These are phyloP conservation scores for Phoma herbarum DNA, from an alignment of 2,329 filamentous ascomycete genomes.

Conservation along the genomic window DNA sequence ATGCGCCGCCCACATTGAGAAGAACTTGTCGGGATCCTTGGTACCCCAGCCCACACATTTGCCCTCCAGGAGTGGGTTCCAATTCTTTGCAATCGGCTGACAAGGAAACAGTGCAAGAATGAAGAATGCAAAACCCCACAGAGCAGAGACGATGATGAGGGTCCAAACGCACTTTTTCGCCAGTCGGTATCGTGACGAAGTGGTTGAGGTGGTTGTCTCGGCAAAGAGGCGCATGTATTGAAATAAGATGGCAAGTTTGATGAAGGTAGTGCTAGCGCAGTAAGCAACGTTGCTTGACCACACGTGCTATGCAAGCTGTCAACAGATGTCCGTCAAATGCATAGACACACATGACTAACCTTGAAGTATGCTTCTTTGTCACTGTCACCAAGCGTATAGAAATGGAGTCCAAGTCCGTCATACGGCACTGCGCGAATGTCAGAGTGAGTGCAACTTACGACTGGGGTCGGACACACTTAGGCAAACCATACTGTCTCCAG, in stretches of 20 bases:
- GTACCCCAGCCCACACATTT: constrained; percentile 49
- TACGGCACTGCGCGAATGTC: constrained; percentile 36
- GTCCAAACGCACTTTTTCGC: constrained; percentile 31
- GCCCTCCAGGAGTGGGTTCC: constrained; percentile 33
- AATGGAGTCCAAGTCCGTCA: constrained; percentile 47
- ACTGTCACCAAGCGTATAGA: constrained; percentile 33
- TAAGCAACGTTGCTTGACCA: constrained; percentile 46
- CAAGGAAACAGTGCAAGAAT: constrained; percentile 45
- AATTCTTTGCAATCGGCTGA: constrained; percentile 42
- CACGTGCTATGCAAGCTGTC: constrained; percentile 33
- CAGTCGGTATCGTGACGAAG: constrained; percentile 19
- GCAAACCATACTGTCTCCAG: constrained; percentile 43
- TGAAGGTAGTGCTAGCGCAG: constrained; percentile 43
- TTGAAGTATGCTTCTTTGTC: constrained; percentile 41
- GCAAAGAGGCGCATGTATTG: constrained; percentile 51
- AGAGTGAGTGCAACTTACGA: neutral
- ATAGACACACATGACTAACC: constrained; percentile 20
- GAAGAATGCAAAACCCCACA: constrained; percentile 46
- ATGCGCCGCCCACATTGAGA: constrained; percentile 42
- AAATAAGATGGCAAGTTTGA: constrained; percentile 50
- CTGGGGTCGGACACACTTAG: constrained; percentile 35
- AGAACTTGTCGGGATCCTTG: constrained; percentile 41
- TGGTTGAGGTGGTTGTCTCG: constrained; percentile 25
- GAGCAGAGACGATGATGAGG: constrained; percentile 33
- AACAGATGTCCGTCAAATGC: neutral